These are phyloP conservation scores for Pontederia crassipes DNA, from an alignment of 176 grass and related monocot genomes.

Conservation along the genomic window DNA sequence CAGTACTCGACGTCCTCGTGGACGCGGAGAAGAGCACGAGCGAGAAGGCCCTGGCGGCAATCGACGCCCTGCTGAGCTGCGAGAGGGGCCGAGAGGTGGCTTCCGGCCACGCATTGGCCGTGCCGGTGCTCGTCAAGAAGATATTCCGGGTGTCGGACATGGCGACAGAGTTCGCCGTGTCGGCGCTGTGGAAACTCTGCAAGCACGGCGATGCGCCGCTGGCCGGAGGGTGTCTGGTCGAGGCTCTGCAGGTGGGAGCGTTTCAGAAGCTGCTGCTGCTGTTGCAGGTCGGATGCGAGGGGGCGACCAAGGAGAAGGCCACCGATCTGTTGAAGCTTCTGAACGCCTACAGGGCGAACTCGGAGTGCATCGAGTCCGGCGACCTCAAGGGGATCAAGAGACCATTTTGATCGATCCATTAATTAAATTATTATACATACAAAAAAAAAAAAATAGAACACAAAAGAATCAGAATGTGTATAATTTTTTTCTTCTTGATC, in stretches of 20 bases:
- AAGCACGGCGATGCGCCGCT: constrained; percentile 2
- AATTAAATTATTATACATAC: too few species aligned
- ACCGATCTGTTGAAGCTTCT: constrained; percentile 63
- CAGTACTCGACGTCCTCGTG: constrained; percentile 41
- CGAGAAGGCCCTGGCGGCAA: constrained; percentile 58
- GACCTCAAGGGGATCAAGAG: too few species aligned
- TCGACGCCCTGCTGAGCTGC: constrained; percentile 36
- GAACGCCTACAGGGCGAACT: constrained; percentile 24
- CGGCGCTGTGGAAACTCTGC: constrained; percentile 83
- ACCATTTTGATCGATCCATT: too few species aligned
- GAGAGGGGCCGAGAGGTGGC: constrained; percentile 26
- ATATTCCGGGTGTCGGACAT: constrained; percentile 77
- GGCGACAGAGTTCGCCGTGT: constrained; percentile 83
- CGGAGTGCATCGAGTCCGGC: constrained; percentile 9
- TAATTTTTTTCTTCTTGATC: too few species aligned
- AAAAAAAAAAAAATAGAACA: too few species aligned
- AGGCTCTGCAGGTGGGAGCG: constrained; percentile 54
- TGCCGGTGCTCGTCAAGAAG: constrained; percentile 82
- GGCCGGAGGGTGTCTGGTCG: constrained; percentile 23
- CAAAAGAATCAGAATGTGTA: too few species aligned
- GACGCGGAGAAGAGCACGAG: constrained; percentile 52
- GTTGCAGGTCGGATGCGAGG: constrained; percentile 52
- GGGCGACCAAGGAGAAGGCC: constrained; percentile 43
- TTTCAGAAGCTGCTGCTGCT: constrained; percentile 78
- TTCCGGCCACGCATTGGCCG: constrained; percentile 40